Evolutionary conservation across 257 asterid genomes (phyloP).

Genomic region (Nicotiana paniculata): DNA sequence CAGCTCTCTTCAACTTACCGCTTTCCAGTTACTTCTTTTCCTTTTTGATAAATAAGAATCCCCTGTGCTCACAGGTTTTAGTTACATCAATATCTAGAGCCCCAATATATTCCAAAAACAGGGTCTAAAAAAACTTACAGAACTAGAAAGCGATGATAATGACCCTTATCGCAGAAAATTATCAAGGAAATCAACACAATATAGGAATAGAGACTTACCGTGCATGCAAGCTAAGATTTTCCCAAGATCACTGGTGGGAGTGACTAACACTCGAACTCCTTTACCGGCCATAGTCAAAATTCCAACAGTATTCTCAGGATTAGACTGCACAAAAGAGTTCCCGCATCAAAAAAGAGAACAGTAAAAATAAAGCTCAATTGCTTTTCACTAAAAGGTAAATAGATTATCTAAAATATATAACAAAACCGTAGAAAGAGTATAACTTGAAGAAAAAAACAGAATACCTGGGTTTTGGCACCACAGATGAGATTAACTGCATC

Average conservation of each 20-base stretch:
- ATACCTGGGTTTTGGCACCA: constrained; percentile 94
- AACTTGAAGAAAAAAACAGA: not conserved
- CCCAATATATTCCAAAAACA: not conserved
- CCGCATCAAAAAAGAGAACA: not conserved
- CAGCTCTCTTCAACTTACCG: not conserved
- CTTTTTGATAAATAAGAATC: not conserved
- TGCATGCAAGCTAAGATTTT: constrained; percentile 98
- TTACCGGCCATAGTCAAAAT: constrained; percentile 95
- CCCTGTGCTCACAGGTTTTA: not conserved
- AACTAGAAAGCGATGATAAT: not conserved
- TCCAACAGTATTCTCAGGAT: constrained; percentile 98
- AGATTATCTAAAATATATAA: not conserved
- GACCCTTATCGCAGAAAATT: not conserved
- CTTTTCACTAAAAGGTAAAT: not conserved
- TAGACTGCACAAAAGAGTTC: constrained; percentile 39
- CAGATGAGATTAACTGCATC: constrained; percentile 96
- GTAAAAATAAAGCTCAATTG: not conserved
- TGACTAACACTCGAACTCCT: constrained; percentile 91
- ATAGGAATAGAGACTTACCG: constrained; percentile 44
- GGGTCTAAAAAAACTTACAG: not conserved
- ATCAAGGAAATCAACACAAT: not conserved
- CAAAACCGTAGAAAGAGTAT: constrained; percentile 6
- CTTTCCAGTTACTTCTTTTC: not conserved
- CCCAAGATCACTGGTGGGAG: constrained; percentile 98
- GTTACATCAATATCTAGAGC: not conserved